Base-by-base conservation (phyloP, 176 grass and related monocot genomes). In the Eragrostis nindensis region DNA sequence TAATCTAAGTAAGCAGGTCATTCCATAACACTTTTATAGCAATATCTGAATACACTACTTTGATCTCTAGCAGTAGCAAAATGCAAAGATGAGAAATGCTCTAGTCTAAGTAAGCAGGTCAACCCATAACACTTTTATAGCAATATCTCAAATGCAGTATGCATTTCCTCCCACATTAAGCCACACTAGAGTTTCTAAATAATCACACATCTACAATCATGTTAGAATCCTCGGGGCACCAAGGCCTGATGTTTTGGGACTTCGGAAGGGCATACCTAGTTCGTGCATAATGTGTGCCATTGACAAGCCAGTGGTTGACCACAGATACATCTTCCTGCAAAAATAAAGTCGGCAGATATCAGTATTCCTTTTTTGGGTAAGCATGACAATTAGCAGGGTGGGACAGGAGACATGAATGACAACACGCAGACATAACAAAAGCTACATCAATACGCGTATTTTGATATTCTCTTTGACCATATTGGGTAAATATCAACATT, bases 281-380 rank as follows among this genome's bases (percentile, higher is more conserved):
- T 86, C 74, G 89, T 64, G 92, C 79, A 86, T 98, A 95, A 83
- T 98, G 92, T 3, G 88, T 93, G 48, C 92, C 90, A 12, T 88
- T 95, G 49, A 98, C 72, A 73, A 98, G 90, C 96, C 96, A 98
- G 73, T 95, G 92, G 69, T 91, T 86, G 62, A 78, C 79, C 40
- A 98, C 71, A 54, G 90, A 54, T 83, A 98, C 90, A 88, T 95
- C 88, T 59, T 95, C 86, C 96, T 98, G 86, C 50, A 81, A 52
- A 70, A 80, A 44, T 7, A 44, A 19, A 67, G 45, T 40, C 8
- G 18, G 25, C 8, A 77, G 61, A 70, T 29, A 68, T 43, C 9
- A 59, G 47, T 36, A 36, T 36, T 36, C n/a, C n/a, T n/a, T n/a
- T n/a, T n/a, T n/a, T n/a, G n/a, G n/a, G n/a, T n/a, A n/a, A n/a